These are phyloP conservation scores for Samsoniella hepiali DNA, from an alignment of 2,329 filamentous ascomycete species.

Conservation along the genomic window DNA sequence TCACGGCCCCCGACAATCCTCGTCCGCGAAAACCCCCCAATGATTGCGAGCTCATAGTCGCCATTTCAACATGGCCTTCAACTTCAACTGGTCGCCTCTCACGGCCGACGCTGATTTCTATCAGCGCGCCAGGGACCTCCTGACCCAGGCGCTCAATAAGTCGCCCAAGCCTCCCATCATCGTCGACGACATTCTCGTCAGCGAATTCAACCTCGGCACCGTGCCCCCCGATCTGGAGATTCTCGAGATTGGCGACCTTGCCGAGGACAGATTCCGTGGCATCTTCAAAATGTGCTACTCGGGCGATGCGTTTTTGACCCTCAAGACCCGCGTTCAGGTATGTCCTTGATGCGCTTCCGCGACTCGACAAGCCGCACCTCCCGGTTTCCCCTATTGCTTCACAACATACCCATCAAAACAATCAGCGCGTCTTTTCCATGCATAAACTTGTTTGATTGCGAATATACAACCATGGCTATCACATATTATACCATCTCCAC, in stretches of 20 bases:
- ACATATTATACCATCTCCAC: conserved; percentile 11
- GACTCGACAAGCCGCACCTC: conserved; percentile 1
- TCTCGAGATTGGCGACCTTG: conserved; percentile 93
- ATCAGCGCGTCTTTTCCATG: neutral
- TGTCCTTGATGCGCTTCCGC: conserved; percentile 31
- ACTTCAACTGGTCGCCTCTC: conserved; percentile 99
- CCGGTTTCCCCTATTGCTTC: neutral
- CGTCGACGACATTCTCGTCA: conserved; percentile 98
- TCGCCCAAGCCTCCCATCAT: conserved; percentile 97
- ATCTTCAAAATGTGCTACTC: conserved; percentile 99
- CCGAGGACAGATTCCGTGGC: conserved; percentile 92
- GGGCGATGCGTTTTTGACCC: conserved; percentile 89
- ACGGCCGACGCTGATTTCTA: conserved; percentile 93
- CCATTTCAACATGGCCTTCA: conserved; percentile 87
- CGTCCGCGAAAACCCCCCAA: conserved; percentile 26
- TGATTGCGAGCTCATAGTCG: conserved; percentile 36
- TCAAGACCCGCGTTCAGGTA: conserved; percentile 93
- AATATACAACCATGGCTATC: neutral
- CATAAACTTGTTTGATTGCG: conserved; percentile 15
- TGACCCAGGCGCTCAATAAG: conserved; percentile 95
- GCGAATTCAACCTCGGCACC: conserved; percentile 92
- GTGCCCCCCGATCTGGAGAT: conserved; percentile 95
- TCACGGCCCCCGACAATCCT: neutral
- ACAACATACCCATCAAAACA: neutral
- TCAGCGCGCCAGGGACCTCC: conserved; percentile 84